Evolutionary conservation across 176 grass and related monocot genomes (phyloP).

Genomic region (Leersia perrieri): DNA sequence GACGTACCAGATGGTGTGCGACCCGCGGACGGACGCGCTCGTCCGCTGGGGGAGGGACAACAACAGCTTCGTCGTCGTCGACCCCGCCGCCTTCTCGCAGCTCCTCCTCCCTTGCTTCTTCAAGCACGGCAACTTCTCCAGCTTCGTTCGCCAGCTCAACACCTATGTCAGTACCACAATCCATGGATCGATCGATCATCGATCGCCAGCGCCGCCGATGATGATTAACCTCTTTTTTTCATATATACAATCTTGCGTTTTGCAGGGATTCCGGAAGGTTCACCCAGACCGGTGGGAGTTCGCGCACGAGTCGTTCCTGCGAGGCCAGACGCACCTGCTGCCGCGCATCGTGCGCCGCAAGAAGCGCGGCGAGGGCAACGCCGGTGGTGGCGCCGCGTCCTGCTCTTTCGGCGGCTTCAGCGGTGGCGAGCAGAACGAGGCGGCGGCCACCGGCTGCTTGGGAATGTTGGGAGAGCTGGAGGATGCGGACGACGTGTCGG

Average conservation of each 20-base stretch:
- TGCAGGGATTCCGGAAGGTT: constrained; percentile 76
- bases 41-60: constrained; percentile 53
- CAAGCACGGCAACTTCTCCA: constrained; percentile 98
- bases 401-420: background rate
- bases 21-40: constrained; percentile 51
- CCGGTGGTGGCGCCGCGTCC: background rate
- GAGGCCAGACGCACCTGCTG: constrained; percentile 62
- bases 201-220: background rate
- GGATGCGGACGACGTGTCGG: background rate
- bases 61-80: constrained; percentile 71
- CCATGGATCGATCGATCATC: background rate
- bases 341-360: constrained; percentile 52
- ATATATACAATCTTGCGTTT: background rate
- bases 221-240: background rate
- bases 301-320: constrained; percentile 66
- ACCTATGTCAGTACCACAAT: constrained; percentile 60
- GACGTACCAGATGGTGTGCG: constrained; percentile 83
- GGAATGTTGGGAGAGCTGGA: background rate
- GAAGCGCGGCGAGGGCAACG: constrained; percentile 27
- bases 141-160: constrained; percentile 85
- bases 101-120: constrained; percentile 74
- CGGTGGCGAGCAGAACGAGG: background rate
- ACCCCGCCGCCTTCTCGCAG: constrained; percentile 57
- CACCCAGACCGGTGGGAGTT: constrained; percentile 79
- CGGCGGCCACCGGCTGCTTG: too few species aligned